These are phyloP conservation scores for Sugiyamaella neomexicana DNA, from an alignment of 1,139 yeast species.

Conservation along the genomic window DNA sequence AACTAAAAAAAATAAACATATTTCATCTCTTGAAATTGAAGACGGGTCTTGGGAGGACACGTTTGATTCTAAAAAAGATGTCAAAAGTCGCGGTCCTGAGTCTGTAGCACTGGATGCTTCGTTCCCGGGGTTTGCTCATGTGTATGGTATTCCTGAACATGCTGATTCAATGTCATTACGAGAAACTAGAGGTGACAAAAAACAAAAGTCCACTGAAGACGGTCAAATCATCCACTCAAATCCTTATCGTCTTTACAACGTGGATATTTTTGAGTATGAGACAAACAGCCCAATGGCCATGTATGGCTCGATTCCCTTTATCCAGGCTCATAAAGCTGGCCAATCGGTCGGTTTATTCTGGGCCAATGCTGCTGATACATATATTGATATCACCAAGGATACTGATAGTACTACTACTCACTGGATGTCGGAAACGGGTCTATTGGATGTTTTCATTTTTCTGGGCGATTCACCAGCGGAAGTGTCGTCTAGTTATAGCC, in stretches of 20 bases:
- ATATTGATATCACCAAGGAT: constrained; percentile 63
- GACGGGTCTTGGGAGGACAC: constrained; percentile 41
- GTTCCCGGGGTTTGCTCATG: constrained; percentile 59
- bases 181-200: constrained; percentile 52
- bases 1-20: neutral
- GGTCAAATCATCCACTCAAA: constrained; percentile 45
- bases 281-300: constrained; percentile 78
- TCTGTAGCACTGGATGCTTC: constrained; percentile 77
- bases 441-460: constrained; percentile 71
- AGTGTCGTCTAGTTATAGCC: constrained; percentile 63
- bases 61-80: constrained; percentile 56
- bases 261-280: constrained; percentile 93
- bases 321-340: constrained; percentile 65
- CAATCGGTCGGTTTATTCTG: constrained; percentile 79
- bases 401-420: constrained; percentile 46
- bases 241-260: constrained; percentile 87
- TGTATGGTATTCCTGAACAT: constrained; percentile 95
- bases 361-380: constrained; percentile 93
- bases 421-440: constrained; percentile 93
- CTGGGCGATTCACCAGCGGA: constrained; percentile 62
- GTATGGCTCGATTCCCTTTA: constrained; percentile 92
- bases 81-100: constrained; percentile 83
- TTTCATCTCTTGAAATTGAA: constrained; percentile 29
- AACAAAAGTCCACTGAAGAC: neutral
- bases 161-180: constrained; percentile 74